phyloP scores from a whole-genome alignment of 108 stramenopile species.

The Aureococcus anophagefferens region DNA sequence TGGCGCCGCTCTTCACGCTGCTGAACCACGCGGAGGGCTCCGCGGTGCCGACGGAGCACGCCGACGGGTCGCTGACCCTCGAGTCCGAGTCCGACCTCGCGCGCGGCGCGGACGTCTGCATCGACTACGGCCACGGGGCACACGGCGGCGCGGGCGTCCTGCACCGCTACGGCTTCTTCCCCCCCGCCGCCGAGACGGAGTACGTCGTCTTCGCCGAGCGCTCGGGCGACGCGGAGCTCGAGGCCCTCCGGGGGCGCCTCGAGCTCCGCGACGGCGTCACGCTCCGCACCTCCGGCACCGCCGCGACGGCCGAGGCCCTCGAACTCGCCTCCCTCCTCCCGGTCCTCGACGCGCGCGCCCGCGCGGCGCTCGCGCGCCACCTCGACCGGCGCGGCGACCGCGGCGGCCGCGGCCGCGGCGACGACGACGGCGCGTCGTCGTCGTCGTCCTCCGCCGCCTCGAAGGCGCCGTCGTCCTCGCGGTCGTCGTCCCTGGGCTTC shows the following conservation, averaged over 20 bases:
- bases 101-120: neutral
- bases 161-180: neutral
- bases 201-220: no score
- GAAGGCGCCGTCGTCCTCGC: neutral
- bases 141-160: neutral
- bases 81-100: neutral
- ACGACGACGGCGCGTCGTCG: no score
- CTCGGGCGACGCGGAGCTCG: no score
- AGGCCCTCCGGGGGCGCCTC: neutral
- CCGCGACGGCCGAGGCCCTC: neutral
- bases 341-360: neutral
- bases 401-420: no score
- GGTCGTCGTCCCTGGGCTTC: neutral
- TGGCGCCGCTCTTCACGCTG: neutral
- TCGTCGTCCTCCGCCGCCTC: slow-evolving; percentile 7
- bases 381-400: neutral
- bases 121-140: neutral
- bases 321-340: neutral
- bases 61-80: neutral
- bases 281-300: neutral
- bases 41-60: neutral
- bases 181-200: no score
- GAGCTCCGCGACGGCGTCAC: neutral
- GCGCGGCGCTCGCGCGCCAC: neutral
- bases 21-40: neutral